These are phyloP conservation scores for Ophiocordyceps camponoti-floridani DNA, from an alignment of 2,329 filamentous ascomycete species.

Conservation along the genomic window DNA sequence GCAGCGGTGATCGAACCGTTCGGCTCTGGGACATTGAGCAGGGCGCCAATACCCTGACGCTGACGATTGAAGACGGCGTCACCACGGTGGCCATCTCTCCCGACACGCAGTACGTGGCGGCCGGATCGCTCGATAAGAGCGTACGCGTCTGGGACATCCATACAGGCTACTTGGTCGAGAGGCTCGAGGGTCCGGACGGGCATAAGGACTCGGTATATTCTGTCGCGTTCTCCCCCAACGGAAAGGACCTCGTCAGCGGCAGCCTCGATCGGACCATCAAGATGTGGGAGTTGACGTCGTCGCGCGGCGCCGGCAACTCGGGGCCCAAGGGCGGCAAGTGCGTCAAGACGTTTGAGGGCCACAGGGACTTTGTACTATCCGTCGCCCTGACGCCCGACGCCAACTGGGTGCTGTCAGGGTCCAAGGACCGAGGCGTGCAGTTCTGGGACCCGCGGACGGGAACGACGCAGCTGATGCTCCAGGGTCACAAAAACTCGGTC, in stretches of 20 bases:
- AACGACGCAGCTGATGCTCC: constrained; percentile 91
- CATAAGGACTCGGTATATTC: constrained; percentile 96
- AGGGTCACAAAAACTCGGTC: constrained; percentile 97
- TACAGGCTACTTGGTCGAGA: constrained; percentile 72
- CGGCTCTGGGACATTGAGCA: constrained; percentile 91
- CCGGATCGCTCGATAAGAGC: constrained; percentile 91
- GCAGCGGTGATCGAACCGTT: constrained; percentile 85
- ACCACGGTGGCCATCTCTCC: constrained; percentile 96
- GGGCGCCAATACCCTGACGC: constrained; percentile 62
- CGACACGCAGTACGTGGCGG: constrained; percentile 83
- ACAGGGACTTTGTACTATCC: constrained; percentile 92
- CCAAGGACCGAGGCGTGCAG: constrained; percentile 92
- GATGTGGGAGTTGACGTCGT: constrained; percentile 85
- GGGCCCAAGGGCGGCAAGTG: constrained; percentile 77
- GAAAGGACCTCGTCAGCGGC: constrained; percentile 82
- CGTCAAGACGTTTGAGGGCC: constrained; percentile 91
- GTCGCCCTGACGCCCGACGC: constrained; percentile 90
- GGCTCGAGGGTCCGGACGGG: constrained; percentile 79
- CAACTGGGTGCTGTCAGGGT: constrained; percentile 90
- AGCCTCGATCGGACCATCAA: constrained; percentile 97
- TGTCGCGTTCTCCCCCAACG: constrained; percentile 87
- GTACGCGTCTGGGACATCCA: constrained; percentile 92
- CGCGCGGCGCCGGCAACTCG: constrained; percentile 46
- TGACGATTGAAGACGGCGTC: constrained; percentile 91
- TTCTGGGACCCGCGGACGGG: constrained; percentile 97